These are phyloP conservation scores for Metarhizium guizhouense DNA, from an alignment of 2,329 filamentous ascomycete genomes.

Conservation along the genomic window DNA sequence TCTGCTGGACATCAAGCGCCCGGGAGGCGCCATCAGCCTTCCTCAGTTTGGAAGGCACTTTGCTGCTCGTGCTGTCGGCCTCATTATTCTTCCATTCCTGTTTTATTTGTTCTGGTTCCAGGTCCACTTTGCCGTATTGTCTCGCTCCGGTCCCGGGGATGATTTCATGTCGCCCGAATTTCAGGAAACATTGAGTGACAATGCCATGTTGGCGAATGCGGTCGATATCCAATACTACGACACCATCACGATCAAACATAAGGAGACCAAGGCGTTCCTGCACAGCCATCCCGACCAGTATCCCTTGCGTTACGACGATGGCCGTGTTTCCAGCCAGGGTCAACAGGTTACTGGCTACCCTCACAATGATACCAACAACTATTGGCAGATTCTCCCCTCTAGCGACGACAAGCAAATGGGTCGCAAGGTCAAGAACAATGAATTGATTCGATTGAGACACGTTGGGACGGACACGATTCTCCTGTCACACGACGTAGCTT, in stretches of 20 bases:
- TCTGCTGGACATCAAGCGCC: constrained; percentile 79
- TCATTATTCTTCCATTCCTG: constrained; percentile 87
- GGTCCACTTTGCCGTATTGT: constrained; percentile 90
- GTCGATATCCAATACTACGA: constrained; percentile 87
- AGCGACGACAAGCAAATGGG: constrained; percentile 49
- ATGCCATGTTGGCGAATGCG: constrained; percentile 81
- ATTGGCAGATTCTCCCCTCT: constrained; percentile 84
- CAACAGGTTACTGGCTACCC: constrained; percentile 98
- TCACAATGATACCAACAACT: constrained; percentile 97
- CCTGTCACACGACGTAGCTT: constrained; percentile 92
- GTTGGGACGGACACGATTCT: constrained; percentile 77
- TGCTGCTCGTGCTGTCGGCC: constrained; percentile 70
- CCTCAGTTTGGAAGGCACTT: constrained; percentile 84
- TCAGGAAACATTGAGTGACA: constrained; percentile 94
- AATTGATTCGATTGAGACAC: constrained; percentile 79
- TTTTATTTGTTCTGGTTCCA: constrained; percentile 99
- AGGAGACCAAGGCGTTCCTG: constrained; percentile 93
- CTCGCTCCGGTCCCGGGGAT: constrained; percentile 83
- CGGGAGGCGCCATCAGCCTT: constrained; percentile 70
- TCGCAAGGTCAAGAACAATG: constrained; percentile 69
- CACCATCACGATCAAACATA: constrained; percentile 79
- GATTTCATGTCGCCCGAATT: constrained; percentile 99
- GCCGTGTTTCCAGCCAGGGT: constrained; percentile 91
- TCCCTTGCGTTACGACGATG: constrained; percentile 92
- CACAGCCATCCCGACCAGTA: constrained; percentile 89